Evolutionary conservation across 2,329 filamentous ascomycete species (phyloP).

Genomic region (Pseudocercospora cruenta): DNA sequence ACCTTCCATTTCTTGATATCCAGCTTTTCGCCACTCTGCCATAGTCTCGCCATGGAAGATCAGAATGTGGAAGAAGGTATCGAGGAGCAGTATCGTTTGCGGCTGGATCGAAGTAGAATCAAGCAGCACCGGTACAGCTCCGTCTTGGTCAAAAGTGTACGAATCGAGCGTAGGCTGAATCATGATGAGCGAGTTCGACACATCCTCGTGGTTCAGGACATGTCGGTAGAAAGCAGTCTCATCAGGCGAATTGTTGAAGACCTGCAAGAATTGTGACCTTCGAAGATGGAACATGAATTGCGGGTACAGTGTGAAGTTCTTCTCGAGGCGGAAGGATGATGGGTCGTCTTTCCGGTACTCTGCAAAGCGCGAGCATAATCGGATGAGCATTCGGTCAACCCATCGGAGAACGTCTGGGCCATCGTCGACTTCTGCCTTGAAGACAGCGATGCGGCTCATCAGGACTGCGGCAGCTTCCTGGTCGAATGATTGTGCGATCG

Average conservation of each 20-base stretch:
- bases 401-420: slow-evolving; percentile 97
- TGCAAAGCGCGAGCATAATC: slow-evolving; percentile 92
- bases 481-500: slow-evolving; percentile 95
- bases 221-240: slow-evolving; percentile 99
- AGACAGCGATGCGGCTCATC: slow-evolving; percentile 98
- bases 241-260: slow-evolving; percentile 99
- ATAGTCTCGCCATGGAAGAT: slow-evolving; percentile 99
- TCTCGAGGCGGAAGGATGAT: slow-evolving; percentile 93
- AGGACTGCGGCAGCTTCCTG: slow-evolving; percentile 96
- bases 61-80: slow-evolving; percentile 99
- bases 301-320: slow-evolving; percentile 98
- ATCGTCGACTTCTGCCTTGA: slow-evolving; percentile 98
- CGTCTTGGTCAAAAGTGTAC: slow-evolving; percentile 95
- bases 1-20: slow-evolving; percentile 96
- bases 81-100: slow-evolving; percentile 88
- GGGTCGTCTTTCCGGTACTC: slow-evolving; percentile 98
- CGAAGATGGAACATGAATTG: slow-evolving; percentile 99
- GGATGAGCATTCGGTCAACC: slow-evolving; percentile 98
- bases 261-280: slow-evolving; percentile 94
- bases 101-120: slow-evolving; percentile 96
- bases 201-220: slow-evolving; percentile 95
- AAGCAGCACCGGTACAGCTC: slow-evolving; percentile 86
- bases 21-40: slow-evolving; percentile 96
- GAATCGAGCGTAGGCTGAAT: slow-evolving; percentile 97
- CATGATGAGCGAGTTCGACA: slow-evolving; percentile 96